Base-by-base conservation (phyloP, 2,329 filamentous ascomycete genomes). In the Penicillium brasilianum region DNA sequence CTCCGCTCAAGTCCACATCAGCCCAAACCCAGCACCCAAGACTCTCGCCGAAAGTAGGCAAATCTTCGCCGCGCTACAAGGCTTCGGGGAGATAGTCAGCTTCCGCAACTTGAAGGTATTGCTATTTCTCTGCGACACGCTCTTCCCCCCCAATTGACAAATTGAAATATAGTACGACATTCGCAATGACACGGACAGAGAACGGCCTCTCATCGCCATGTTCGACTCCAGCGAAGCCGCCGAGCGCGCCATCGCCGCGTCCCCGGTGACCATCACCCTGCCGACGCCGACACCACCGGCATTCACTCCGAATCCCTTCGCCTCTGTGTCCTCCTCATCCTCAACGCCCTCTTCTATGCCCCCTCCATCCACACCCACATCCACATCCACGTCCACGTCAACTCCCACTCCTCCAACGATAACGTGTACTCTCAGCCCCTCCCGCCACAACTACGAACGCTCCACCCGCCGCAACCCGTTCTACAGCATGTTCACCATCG, bases 11-110 rank as follows among this genome's bases (percentile, higher is more conserved):
- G 69, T 79, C 10, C 68, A 74, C 66, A 72, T 79, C 32, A 68
- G 60, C 25, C 70, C 72, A 50, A 53, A 52, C 9, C 75, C 75
- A 0, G 50, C 65, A 4, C 71, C 74, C 14, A 69, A 65, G 25
- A 73, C 63, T 34, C 58, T 79, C 7, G 55, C 66, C 20, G 75
- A 79, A 58, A 76, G 74, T 61, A 71, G 70, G 60, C 66, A 69
- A 18, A 64, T 80, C 28, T 71, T 79, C 20, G 64, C 69, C 43
- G 73, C 74, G 7, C 66, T 80, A 18, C 77, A 79, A 62, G 75
- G 76, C 67, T 79, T 76, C 66, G 78, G 78, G 20, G 77, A 79
- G 64, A 76, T 80, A 8, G 66, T 71, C 10, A 74, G 72, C 25
- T 80, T 78, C 63, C 68, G 72, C 34, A 78, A 76, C 58, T 58